phyloP scores from a whole-genome alignment of 2,329 filamentous ascomycete species.

The Cercospora sojina region DNA sequence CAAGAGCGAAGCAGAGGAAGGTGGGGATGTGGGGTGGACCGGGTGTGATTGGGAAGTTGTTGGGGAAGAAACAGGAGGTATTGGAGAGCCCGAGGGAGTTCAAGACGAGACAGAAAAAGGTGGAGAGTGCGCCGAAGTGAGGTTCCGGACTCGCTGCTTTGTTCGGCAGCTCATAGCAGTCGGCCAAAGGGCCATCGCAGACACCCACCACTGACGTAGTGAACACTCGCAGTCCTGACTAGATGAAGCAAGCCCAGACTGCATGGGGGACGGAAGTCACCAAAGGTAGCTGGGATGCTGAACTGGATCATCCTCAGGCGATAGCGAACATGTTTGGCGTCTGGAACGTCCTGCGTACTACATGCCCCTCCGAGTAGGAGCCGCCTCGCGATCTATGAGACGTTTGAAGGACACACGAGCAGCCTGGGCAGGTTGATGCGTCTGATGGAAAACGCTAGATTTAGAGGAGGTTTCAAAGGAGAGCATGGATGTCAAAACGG shows the following conservation, averaged over 20 bases:
- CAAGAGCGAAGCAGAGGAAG: slow-evolving; percentile 41
- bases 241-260: not conserved
- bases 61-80: slow-evolving; percentile 53
- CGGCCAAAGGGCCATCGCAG: not conserved
- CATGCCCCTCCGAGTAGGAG: not conserved
- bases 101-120: slow-evolving; percentile 61
- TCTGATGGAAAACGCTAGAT: not conserved
- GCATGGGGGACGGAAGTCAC: not conserved
- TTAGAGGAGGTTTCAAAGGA: not conserved
- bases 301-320: not conserved
- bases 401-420: not conserved
- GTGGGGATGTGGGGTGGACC: slow-evolving; percentile 63
- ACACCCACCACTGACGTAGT: not conserved
- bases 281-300: not conserved
- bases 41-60: slow-evolving; percentile 41
- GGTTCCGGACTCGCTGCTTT: not conserved
- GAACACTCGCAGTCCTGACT: not conserved
- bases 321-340: not conserved
- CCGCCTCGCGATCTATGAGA: not conserved
- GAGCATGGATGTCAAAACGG: not conserved
- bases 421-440: not conserved
- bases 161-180: not conserved
- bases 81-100: slow-evolving; percentile 86
- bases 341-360: not conserved
- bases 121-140: slow-evolving; percentile 32